These are phyloP conservation scores for Cystofilobasidium bisporidii DNA, from an alignment of 768 basidiomycete species.

Conservation along the genomic window DNA sequence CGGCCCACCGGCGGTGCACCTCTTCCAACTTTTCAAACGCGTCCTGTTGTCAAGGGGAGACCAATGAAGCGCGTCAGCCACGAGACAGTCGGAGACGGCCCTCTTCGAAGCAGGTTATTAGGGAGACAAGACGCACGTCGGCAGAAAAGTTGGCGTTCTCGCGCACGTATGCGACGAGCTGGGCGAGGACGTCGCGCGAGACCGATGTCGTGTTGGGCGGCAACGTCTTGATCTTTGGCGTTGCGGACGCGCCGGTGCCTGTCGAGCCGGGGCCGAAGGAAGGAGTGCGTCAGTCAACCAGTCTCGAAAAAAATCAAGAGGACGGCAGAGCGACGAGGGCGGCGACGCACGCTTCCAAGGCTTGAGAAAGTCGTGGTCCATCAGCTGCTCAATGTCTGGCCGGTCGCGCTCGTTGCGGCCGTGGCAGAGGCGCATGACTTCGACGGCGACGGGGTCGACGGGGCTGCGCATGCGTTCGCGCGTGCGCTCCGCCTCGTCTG, in stretches of 20 bases:
- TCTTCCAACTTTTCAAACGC: not conserved
- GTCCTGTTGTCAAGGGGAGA: not conserved
- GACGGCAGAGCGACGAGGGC: not conserved
- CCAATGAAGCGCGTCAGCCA: too few relatives aligned
- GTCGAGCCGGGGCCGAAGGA: not conserved
- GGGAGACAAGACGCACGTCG: conserved; percentile 1
- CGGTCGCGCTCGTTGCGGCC: conserved; percentile 68
- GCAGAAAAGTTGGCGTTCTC: not conserved
- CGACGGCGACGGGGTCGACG: conserved; percentile 68
- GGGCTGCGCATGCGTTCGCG: conserved; percentile 58
- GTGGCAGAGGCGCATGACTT: conserved; percentile 72
- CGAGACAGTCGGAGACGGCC: too few relatives aligned
- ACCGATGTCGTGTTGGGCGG: conserved; percentile 4
- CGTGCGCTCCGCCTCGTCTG: conserved; percentile 46
- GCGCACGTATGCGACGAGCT: not conserved
- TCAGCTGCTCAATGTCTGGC: conserved; percentile 74
- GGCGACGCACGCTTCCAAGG: conserved; percentile 29
- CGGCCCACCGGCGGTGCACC: not conserved
- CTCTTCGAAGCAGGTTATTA: too few relatives aligned
- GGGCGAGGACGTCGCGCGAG: conserved; percentile 1
- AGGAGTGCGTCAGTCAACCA: not conserved
- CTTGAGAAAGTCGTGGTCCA: conserved; percentile 67
- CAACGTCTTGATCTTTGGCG: conserved; percentile 1
- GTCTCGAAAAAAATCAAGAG: not conserved
- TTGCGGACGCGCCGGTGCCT: not conserved